Evolutionary conservation across 2,329 filamentous ascomycete species (phyloP).

Genomic region (Neospermospora avenae): DNA sequence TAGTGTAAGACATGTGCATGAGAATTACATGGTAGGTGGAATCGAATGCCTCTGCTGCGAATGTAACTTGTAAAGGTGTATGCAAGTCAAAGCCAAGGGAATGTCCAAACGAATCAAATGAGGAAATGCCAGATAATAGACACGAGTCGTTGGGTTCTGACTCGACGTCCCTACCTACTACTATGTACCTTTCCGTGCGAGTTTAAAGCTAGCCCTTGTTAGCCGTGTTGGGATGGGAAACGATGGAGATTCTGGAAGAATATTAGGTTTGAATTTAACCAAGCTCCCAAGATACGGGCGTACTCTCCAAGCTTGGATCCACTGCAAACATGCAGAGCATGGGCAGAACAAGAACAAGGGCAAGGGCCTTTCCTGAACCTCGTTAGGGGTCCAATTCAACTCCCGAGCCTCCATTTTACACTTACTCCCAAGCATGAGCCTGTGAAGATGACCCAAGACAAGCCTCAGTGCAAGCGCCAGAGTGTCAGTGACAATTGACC

Average conservation of each 20-base stretch:
- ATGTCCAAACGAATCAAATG: neutral
- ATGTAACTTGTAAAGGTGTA: neutral
- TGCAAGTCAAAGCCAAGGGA: neutral
- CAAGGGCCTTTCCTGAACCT: neutral
- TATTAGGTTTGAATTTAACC: conserved; percentile 1
- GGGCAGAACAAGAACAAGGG: neutral
- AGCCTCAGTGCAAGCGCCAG: neutral
- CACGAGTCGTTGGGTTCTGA: conserved; percentile 8
- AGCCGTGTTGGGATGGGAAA: conserved; percentile 1
- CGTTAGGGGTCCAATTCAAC: neutral
- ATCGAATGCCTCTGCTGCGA: neutral
- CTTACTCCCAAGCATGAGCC: neutral
- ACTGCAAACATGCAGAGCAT: neutral
- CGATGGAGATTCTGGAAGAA: conserved; percentile 8
- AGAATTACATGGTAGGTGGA: neutral
- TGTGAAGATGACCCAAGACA: neutral
- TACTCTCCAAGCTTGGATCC: neutral
- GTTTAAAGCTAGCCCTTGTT: neutral
- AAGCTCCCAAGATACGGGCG: neutral
- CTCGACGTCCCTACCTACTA: conserved; percentile 5
- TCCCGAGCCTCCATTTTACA: neutral
- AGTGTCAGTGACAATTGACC: neutral
- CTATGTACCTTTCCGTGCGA: neutral
- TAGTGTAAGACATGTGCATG: conserved; percentile 7
- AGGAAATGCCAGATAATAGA: neutral